Evolutionary conservation across 2,329 filamentous ascomycete genomes (phyloP), one percentile per base, ranked within the genome.

Genomic region (Fusarium neocosmosporiellum): DNA sequence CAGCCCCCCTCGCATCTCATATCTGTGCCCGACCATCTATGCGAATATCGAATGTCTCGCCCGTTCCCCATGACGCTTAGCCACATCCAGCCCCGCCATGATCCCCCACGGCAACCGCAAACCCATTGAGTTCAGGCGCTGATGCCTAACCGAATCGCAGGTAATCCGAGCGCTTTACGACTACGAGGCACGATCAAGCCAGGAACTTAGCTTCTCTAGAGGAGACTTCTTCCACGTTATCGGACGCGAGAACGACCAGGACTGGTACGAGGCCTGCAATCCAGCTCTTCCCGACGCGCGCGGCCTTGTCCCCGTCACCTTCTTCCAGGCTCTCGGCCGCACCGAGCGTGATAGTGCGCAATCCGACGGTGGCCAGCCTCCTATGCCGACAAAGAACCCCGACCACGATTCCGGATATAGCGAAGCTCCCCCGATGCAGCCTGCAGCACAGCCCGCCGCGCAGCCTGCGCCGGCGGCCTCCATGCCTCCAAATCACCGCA

Each of bases 241-340:
- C 82, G 94, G 94, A 78, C 93, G 96, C 82, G 96, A 98, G 85
- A 92, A 98, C 86, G 96, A 98, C 81, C 85, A 87, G 43, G 94
- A 98, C 81, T 99, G 96, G 96, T 99, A 98, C 88, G 96, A 98
- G 84, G 96, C 96, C 64, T 98, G 95, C 87, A 99, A 99, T 81
- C 96, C 96, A 69, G 90, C 93, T 59, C 87, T 98, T 74, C 94
- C 93, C 78, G 93, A 93, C 83, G 94, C 94, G 59, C 91, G 95
- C 75, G 96, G 96, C 70, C 89, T 99, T 69, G 96, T 99, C 50
- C 96, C 96, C 9, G 96, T 98, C 66, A 90, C 92, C 66, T 98
- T 95, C 84, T 99, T 99, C 83, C 95, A 98, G 82, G 90, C 92
- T 41, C 89, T 99, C 57, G 95, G 95, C 73, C 96, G 96, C 84